Conservation (phyloP, 352 stramenopile species). For the Paralagenidium karlingii region DNA sequence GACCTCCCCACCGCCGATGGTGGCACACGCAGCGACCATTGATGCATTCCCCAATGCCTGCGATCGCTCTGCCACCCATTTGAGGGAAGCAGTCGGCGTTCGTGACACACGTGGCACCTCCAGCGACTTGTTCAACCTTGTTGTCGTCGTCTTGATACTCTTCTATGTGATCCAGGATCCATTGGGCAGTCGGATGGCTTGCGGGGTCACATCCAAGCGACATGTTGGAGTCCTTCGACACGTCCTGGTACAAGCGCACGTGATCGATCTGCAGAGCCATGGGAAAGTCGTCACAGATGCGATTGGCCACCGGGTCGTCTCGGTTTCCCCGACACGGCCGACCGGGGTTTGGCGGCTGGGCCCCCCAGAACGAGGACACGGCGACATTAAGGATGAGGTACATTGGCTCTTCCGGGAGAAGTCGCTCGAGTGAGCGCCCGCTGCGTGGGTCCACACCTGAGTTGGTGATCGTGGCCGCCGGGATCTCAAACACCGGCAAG, state of each 20-base stretch:
- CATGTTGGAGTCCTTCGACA: slow-evolving; percentile 13
- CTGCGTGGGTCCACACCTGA: slow-evolving; percentile 5
- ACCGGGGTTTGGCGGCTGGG: slow-evolving; percentile 8
- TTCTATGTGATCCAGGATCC: slow-evolving; percentile 63
- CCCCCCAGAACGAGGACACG: slow-evolving; percentile 47
- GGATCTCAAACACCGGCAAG: slow-evolving; percentile 8
- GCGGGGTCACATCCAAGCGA: slow-evolving; percentile 18
- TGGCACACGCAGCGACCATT: slow-evolving; percentile 32
- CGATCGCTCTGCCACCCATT: too few species aligned
- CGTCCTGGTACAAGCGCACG: slow-evolving; percentile 9
- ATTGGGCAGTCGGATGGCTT: slow-evolving; percentile 47
- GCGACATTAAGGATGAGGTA: slow-evolving; percentile 80
- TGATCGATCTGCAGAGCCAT: slow-evolving; percentile 12
- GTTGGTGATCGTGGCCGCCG: slow-evolving; percentile 4
- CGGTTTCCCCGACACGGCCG: slow-evolving; percentile 6
- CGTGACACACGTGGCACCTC: slow-evolving; percentile 34
- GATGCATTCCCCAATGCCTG: too few species aligned
- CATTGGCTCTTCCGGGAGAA: slow-evolving; percentile 42
- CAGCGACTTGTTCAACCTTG: slow-evolving; percentile 33
- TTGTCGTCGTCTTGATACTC: slow-evolving; percentile 66
- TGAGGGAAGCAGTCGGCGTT: slow-evolving; percentile 54
- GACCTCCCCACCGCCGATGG: slow-evolving; percentile 43
- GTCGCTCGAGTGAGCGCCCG: slow-evolving; percentile 11
- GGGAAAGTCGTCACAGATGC: slow-evolving; percentile 7
- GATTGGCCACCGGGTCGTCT: slow-evolving; percentile 1